Conservation (phyloP, 176 grass and related monocot species). For the Lolium rigidum region DNA sequence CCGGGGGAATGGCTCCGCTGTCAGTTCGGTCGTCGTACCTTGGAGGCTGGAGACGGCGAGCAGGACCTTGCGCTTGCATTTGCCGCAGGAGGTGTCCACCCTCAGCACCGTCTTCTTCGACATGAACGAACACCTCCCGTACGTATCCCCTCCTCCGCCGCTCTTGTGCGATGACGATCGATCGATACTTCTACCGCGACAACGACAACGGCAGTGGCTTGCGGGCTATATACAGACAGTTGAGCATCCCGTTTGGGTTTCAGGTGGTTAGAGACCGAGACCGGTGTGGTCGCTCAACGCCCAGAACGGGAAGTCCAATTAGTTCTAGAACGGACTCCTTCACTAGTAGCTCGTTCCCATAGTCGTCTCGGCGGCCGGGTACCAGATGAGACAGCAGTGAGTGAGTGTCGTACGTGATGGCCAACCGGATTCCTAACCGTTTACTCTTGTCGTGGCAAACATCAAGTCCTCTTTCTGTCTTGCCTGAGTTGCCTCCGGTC, state of each 20-base stretch:
- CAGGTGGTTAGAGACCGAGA: conserved; percentile 34
- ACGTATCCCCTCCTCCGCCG: not conserved
- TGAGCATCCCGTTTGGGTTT: not conserved
- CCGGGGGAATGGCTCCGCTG: not conserved
- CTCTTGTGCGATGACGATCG: not conserved
- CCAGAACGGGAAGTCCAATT: conserved; percentile 17
- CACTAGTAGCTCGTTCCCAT: not conserved
- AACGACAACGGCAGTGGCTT: not conserved
- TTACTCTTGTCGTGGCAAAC: not conserved
- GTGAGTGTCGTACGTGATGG: not conserved
- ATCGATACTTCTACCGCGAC: no score
- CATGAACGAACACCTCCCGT: no score
- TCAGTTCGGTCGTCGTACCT: conserved; percentile 37
- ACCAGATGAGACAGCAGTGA: no score
- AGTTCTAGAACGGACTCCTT: conserved; percentile 2
- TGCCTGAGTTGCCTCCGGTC: not conserved
- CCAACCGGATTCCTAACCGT: not conserved
- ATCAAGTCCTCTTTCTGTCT: not conserved
- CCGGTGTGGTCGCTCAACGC: conserved; percentile 45
- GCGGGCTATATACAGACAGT: not conserved
- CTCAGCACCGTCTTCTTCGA: conserved; percentile 62
- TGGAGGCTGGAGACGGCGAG: conserved; percentile 64
- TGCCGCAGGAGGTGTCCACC: conserved; percentile 64
- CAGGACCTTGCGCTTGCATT: conserved; percentile 79
- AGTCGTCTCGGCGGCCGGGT: not conserved